These are phyloP conservation scores for Hortaea werneckii DNA, from an alignment of 2,329 filamentous ascomycete genomes.

Conservation along the genomic window DNA sequence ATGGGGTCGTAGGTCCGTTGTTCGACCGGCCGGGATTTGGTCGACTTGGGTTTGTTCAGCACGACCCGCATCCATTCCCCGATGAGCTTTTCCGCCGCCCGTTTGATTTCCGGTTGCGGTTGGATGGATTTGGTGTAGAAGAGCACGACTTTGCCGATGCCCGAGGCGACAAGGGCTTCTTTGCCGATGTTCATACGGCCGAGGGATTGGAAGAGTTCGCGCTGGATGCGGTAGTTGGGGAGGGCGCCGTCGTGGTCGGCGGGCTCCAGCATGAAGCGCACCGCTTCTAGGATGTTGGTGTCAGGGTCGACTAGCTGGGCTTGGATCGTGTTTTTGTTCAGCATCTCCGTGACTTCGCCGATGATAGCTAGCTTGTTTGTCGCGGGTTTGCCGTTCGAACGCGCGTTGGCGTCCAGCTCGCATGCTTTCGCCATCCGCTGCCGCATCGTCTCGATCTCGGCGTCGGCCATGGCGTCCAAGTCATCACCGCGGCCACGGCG, in stretches of 20 bases:
- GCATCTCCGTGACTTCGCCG: constrained; percentile 74
- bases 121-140: constrained; percentile 96
- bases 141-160: constrained; percentile 89
- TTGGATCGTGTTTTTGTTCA: constrained; percentile 82
- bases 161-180: constrained; percentile 77
- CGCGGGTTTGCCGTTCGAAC: constrained; percentile 68
- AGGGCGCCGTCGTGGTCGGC: constrained; percentile 78
- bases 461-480: constrained; percentile 79
- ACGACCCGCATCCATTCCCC: constrained; percentile 95
- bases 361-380: constrained; percentile 90
- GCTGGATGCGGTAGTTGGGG: constrained; percentile 94
- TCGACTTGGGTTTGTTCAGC: constrained; percentile 68
- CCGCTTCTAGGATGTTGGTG: constrained; percentile 85
- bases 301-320: constrained; percentile 84
- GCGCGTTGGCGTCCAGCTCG: constrained; percentile 72
- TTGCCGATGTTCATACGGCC: constrained; percentile 78
- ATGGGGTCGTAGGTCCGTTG: constrained; percentile 51
- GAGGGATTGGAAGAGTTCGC: constrained; percentile 78
- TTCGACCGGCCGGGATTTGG: constrained; percentile 71
- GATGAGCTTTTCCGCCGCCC: constrained; percentile 82
- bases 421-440: constrained; percentile 85
- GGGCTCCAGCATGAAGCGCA: constrained; percentile 95
- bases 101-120: constrained; percentile 79
- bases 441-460: constrained; percentile 79
- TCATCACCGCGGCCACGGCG: constrained; percentile 70